These are phyloP conservation scores for Cylindricascospora bacillispora DNA, from an alignment of 1,139 yeast species.

Conservation along the genomic window DNA sequence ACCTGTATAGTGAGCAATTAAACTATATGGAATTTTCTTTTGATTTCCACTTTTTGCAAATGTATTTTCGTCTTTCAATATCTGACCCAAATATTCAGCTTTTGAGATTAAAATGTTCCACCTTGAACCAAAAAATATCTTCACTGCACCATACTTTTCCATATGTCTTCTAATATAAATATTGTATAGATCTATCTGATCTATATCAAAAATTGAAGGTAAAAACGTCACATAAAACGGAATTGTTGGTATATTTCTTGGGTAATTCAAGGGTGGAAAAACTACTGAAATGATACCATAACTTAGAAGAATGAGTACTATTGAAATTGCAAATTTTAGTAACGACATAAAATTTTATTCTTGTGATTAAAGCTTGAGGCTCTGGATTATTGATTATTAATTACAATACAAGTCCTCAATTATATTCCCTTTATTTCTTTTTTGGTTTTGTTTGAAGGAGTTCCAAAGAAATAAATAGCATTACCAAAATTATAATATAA, in stretches of 20 bases:
- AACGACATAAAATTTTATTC: no score
- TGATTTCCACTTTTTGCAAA: slow-evolving; percentile 53
- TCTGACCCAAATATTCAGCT: slow-evolving; percentile 36
- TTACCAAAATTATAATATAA: no score
- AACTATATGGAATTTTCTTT: slow-evolving; percentile 43
- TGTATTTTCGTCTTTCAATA: slow-evolving; percentile 37
- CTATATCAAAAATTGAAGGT: slow-evolving; percentile 34
- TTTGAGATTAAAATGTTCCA: slow-evolving; percentile 47
- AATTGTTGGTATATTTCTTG: slow-evolving; percentile 41
- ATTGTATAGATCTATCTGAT: slow-evolving; percentile 38
- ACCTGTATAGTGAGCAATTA: slow-evolving; percentile 45
- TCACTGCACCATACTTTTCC: slow-evolving; percentile 45
- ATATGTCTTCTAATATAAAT: slow-evolving; percentile 30
- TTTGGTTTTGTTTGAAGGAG: no score
- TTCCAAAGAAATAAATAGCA: no score
- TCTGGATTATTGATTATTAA: no score
- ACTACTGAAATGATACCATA: slow-evolving; percentile 8
- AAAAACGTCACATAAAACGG: slow-evolving; percentile 49
- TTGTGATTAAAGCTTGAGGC: no score
- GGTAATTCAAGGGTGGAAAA: slow-evolving; percentile 29
- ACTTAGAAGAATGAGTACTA: no score
- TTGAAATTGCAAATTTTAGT: no score
- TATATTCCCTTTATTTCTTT: no score
- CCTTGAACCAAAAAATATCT: slow-evolving; percentile 47
- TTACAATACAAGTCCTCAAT: no score